phyloP scores from a whole-genome alignment of 176 grass and related monocot species.

The Luzula sylvatica region DNA sequence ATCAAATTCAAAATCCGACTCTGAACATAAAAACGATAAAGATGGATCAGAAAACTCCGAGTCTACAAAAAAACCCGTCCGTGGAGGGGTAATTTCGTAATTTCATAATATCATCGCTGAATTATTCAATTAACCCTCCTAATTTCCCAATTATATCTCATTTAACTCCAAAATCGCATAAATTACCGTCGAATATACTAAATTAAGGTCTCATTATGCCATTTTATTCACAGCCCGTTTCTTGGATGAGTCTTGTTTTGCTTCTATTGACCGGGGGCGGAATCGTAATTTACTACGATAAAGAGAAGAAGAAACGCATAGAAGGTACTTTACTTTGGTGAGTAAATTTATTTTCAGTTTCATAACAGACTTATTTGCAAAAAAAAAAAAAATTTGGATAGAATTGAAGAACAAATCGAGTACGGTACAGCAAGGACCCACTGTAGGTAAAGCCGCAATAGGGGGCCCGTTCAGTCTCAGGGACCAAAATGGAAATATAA shows the following conservation, averaged over 20 bases:
- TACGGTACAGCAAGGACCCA: constrained; percentile 39
- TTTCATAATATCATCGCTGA: not conserved
- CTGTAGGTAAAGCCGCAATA: constrained; percentile 39
- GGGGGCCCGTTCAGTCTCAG: constrained; percentile 64
- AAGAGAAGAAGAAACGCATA: constrained; percentile 71
- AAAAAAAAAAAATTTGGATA: constrained; percentile 12
- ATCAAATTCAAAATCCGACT: constrained; percentile 15
- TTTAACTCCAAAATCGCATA: too few relatives aligned
- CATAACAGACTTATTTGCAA: not conserved
- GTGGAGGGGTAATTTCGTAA: constrained; percentile 45
- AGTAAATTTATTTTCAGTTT: constrained; percentile 29
- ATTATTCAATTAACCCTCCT: not conserved
- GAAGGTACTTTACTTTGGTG: constrained; percentile 88
- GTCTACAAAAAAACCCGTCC: constrained; percentile 36
- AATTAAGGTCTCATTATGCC: too few relatives aligned
- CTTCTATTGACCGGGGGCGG: constrained; percentile 73
- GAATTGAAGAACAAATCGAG: constrained; percentile 43
- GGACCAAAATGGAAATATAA: constrained; percentile 39
- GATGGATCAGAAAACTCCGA: constrained; percentile 21
- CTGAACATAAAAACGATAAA: constrained; percentile 19
- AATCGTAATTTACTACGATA: constrained; percentile 57
- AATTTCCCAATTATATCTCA: not conserved
- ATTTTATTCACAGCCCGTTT: constrained; percentile 47
- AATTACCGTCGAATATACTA: too few relatives aligned
- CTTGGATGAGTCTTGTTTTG: constrained; percentile 76